phyloP scores from a whole-genome alignment of 139 green algal genomes.

The Chlamydomonas asymmetrica region DNA sequence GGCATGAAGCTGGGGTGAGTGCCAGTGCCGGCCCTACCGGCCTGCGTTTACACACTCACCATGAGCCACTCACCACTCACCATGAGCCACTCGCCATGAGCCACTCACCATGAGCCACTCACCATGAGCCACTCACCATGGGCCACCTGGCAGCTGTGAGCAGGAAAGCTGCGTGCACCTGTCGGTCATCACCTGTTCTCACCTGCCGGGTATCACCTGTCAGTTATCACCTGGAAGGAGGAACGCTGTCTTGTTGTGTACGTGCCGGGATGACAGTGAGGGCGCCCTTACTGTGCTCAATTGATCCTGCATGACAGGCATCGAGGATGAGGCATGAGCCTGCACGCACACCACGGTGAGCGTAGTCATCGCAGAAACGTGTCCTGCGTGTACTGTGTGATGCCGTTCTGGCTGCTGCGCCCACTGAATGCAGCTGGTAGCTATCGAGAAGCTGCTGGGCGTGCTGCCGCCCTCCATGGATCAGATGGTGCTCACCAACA shows the following conservation, averaged over 20 bases:
- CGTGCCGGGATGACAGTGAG: neutral
- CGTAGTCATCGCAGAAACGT: too few relatives aligned
- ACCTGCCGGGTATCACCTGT: neutral
- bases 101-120: too few relatives aligned
- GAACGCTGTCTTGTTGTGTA: neutral
- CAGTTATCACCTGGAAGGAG: too few relatives aligned
- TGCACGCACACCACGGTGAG: too few relatives aligned
- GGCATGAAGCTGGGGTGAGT: slow-evolving; percentile 32
- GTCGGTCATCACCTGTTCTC: neutral
- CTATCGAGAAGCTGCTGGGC: too few relatives aligned
- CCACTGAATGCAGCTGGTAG: too few relatives aligned
- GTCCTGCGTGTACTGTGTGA: too few relatives aligned
- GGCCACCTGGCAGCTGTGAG: neutral
- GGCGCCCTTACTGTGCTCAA: neutral
- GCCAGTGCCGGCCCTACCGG: neutral
- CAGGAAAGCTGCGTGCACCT: neutral
- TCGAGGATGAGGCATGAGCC: too few relatives aligned
- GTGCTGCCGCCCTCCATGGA: slow-evolving; percentile 20
- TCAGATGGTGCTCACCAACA: slow-evolving; percentile 27
- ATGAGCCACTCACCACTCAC: neutral
- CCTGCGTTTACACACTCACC: neutral
- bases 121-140: neutral
- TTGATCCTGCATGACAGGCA: slow-evolving; percentile 15
- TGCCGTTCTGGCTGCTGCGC: too few relatives aligned
- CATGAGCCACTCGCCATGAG: too few relatives aligned